Evolutionary conservation across 352 stramenopile species (phyloP), one percentile per base, ranked within the genome.

Genomic region (Globisporangium heterothallicum): DNA sequence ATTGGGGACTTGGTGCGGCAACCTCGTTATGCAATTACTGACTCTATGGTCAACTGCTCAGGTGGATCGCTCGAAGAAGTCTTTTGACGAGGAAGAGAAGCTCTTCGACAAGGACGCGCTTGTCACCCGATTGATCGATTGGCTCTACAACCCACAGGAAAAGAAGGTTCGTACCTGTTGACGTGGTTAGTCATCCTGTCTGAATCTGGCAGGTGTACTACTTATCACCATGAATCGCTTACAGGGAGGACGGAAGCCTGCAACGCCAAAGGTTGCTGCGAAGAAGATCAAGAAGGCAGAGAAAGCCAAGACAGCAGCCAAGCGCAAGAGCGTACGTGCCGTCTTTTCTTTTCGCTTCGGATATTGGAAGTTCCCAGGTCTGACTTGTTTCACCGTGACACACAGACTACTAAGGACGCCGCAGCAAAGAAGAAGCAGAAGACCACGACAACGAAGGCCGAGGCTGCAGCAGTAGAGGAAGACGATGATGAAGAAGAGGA

Each of bases 51-150:
- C 4, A 43, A 12, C 18, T n/a, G 48, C 48, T 4, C 29, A 92
- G 80, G 73, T 92, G n/a, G 77, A 92, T 49, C 77, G 82, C 18
- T 92, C 82, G 4, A 88, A 88, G 56, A 92, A 92, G 53, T 92
- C 81, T 34, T 92, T 92, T 57, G 74, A 86, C 21, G 81, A 88
- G 8, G 63, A 72, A 51, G 60, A 64, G 9, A 81, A 83, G 45
- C 35, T 51, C 8, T 64, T 72, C 29, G 70, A 76, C 56, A 92
- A 92, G 59, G 78, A 92, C 49, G 50, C 58, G 21, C 64, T 90
- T 12, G 64, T 90, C 21, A 59, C 74, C 19, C 82, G 82, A 9
- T 61, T 92, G 16, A 75, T 89, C 46, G 75, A 89, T 25, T 92
- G 82, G 82, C 69, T 92, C 0, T 76, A 70, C 49, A 64, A 86